A percentile compares a stretch with the other conserved stretches of the same genome.
These are phyloP conservation scores for Irpex rosettiformis DNA, from an alignment of 1,284 basidiomycete species.

Conservation along the genomic window DNA sequence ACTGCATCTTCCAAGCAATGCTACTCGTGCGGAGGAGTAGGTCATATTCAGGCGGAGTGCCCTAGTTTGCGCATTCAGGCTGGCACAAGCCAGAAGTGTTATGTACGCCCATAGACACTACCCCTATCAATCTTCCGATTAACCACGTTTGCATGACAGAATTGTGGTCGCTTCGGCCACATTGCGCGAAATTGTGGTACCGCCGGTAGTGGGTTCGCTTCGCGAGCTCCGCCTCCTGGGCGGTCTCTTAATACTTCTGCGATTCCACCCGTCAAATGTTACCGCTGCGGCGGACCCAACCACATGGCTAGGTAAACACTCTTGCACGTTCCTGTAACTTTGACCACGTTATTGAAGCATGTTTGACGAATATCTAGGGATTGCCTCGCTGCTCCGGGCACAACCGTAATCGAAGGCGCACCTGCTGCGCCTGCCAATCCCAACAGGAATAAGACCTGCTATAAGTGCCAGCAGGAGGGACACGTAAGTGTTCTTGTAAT, in stretches of 20 bases:
- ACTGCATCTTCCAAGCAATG: slow-evolving; percentile 76
- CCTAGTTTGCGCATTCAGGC: slow-evolving; percentile 73
- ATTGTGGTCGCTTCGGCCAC: slow-evolving; percentile 77
- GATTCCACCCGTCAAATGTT: slow-evolving; percentile 78
- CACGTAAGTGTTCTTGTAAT: slow-evolving; percentile 65
- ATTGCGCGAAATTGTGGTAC: slow-evolving; percentile 70
- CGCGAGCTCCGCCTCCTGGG: slow-evolving; percentile 68
- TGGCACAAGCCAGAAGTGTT: slow-evolving; percentile 74
- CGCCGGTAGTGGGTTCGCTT: slow-evolving; percentile 46
- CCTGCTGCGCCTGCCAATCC: slow-evolving; percentile 28
- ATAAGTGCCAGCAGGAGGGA: slow-evolving; percentile 82
- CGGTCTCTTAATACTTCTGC: slow-evolving; percentile 72
- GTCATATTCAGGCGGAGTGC: slow-evolving; percentile 80
- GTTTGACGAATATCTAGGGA: slow-evolving; percentile 49
- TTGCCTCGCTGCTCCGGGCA: slow-evolving; percentile 71
- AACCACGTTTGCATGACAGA: slow-evolving; percentile 36
- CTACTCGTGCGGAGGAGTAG: slow-evolving; percentile 76
- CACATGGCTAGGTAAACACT: slow-evolving; percentile 68
- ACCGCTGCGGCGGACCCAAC: slow-evolving; percentile 78
- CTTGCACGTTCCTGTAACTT: background rate
- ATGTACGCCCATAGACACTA: slow-evolving; percentile 46
- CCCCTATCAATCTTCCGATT: slow-evolving; percentile 12
- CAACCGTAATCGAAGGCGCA: slow-evolving; percentile 42
- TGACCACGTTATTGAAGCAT: background rate
- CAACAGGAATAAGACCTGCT: slow-evolving; percentile 76